Evolutionary conservation across 345 rosid genomes (phyloP), one percentile per base, ranked within the genome.

Genomic region (Firmiana major): DNA sequence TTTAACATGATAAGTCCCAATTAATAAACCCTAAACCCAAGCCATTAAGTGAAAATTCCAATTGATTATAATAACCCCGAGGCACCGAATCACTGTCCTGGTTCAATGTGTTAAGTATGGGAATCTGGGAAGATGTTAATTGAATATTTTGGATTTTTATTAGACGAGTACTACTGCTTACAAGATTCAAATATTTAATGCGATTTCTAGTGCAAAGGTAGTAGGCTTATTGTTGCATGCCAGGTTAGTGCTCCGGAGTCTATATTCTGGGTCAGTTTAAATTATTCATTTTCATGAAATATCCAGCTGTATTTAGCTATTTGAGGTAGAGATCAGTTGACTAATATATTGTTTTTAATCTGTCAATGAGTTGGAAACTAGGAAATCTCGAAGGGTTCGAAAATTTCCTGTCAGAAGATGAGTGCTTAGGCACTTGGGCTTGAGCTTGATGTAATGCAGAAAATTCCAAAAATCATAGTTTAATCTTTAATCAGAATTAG

Each of bases 231-330:
- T 75, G 89, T 82, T 83, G 87, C 63, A 51, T 75, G 87, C 85
- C 89, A 81, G 87, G 74, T 75, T 80, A 80, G 76, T 68, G 16
- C 28, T 6, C 48, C 21, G 12, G 43, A 34, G 70, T 75, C 58
- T 71, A 71, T 40, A 81, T 81, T 79, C 45, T 73, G 81, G 81
- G 79, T 76, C 40, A 70, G 48, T 74, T 80, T 66, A n/a, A 71
- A 80, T 28, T 51, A 45, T 66, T 81, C 63, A 69, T 55, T 65
- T 63, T 73, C 74, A 58, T 63, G 59, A 84, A 82, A 81, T 66
- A 81, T 85, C 83, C 89, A 88, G 92, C 91, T 91, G 96, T 83
- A 42, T 43, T 83, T 66, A 79, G 88, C 82, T 86, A 81, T 83
- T 68, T 62, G 74, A 77, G 17, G 42, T 51, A 49, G 58, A 48